Base-by-base conservation (phyloP, 306 rosid genomes). In the Abrus precatorius region DNA sequence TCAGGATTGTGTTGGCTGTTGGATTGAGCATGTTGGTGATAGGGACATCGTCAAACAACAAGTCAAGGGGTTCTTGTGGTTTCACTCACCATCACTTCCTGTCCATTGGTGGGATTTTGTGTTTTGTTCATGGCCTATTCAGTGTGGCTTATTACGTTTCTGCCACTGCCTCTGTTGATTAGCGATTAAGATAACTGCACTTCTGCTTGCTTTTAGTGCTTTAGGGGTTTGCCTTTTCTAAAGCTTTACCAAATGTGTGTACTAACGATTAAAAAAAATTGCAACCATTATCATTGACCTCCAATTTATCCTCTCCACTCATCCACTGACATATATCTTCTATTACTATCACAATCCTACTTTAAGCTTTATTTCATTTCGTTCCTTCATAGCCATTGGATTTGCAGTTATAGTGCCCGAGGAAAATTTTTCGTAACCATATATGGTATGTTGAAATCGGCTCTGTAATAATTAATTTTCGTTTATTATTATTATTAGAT, bases 41-140 rank as follows among this genome's bases (percentile, higher is more conserved):
- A 70, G 99, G 99, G 66, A 86, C 97, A 27, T 47, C 85, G 74
- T 84, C 97, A 59, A 96, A 96, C 86, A 78, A 89, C 82, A 92
- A 87, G 84, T 86, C 97, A 72, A 86, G 84, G 48, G 90, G 90
- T 62, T 89, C 98, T 3, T 96, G 99, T 82, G 99, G 99, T 7
- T 84, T 96, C 88, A 80, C 97, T 60, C 97, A 96, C 91, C 97
- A 93, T 80, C 99, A 96, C 75, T 89, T 96, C 59, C 89, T 96
- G 75, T 96, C 99, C 9, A 90, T 93, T 9, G 99, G 98, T 60
- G 99, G 99, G 20, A 88, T 95, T 73, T 50, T 86, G 89, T 93
- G 99, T 71, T 95, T 95, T 85, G 96, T 90, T 75, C 99, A 95
- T 92, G 96, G 71, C 65, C 80, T 93, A 68, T 90, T 95, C 85